A percentile compares a stretch with the other conserved stretches of the same genome.
phyloP scores from a whole-genome alignment of 495 filamentous ascomycete species.

The Beverwykella pulmonaria region DNA sequence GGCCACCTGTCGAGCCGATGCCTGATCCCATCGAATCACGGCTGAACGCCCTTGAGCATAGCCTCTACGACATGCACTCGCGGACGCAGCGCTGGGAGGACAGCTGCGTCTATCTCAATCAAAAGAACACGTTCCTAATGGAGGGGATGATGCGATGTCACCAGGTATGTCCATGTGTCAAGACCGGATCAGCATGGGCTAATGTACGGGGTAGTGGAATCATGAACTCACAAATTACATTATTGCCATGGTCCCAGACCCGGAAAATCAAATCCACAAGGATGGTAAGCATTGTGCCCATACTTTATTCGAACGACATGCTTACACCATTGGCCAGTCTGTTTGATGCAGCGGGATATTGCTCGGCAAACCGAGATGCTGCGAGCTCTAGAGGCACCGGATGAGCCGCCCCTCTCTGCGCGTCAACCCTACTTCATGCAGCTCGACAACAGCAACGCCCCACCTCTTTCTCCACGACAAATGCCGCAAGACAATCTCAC shows the following conservation, averaged over 20 bases:
- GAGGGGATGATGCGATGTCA: constrained; percentile 79
- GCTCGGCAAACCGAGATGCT: constrained; percentile 77
- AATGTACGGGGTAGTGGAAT: constrained; percentile 58
- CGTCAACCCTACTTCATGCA: constrained; percentile 77
- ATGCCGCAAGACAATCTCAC: constrained; percentile 67
- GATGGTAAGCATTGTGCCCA: constrained; percentile 53
- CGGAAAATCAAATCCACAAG: constrained; percentile 59
- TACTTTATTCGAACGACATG: constrained; percentile 26
- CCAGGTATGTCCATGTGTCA: constrained; percentile 54
- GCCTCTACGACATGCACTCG: constrained; percentile 74
- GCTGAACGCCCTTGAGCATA: constrained; percentile 76
- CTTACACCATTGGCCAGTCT: constrained; percentile 57
- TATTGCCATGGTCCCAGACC: constrained; percentile 68
- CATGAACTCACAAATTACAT: constrained; percentile 77
- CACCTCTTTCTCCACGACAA: constrained; percentile 91
- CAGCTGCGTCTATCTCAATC: constrained; percentile 71
- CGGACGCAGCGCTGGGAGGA: constrained; percentile 84
- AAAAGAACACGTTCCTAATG: constrained; percentile 78
- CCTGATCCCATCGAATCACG: constrained; percentile 75
- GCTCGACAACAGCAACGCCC: constrained; percentile 66
- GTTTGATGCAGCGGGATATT: constrained; percentile 79
- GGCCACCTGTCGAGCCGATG: constrained; percentile 80
- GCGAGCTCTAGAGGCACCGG: constrained; percentile 71
- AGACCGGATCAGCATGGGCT: constrained; percentile 16
- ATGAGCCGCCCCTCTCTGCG: constrained; percentile 67